Conservation (phyloP, 176 grass and related monocot genomes). For the Leersia perrieri region DNA sequence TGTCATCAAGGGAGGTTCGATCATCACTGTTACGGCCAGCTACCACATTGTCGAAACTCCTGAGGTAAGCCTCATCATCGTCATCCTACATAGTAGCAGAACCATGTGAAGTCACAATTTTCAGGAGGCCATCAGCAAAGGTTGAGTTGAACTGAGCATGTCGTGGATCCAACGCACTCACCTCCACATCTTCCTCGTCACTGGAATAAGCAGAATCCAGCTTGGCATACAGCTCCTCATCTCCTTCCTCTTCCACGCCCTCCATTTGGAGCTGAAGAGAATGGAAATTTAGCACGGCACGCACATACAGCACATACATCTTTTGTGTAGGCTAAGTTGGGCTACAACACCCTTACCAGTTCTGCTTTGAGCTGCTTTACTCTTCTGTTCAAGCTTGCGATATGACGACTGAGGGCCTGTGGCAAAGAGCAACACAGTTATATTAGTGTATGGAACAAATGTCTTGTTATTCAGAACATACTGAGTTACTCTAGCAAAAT, state of each 20-base stretch:
- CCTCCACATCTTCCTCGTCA: slow-evolving; percentile 80
- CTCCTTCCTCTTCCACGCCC: slow-evolving; percentile 54
- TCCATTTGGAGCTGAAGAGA: slow-evolving; percentile 69
- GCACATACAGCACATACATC: neutral
- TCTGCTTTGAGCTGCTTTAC: slow-evolving; percentile 71
- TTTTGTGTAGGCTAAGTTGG: neutral
- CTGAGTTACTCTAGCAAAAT: neutral
- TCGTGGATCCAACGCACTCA: slow-evolving; percentile 2
- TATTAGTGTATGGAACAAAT: slow-evolving; percentile 4
- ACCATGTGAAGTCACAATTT: neutral
- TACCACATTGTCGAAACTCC: slow-evolving; percentile 23
- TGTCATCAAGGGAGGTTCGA: neutral
- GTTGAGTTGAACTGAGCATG: neutral
- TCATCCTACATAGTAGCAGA: slow-evolving; percentile 38
- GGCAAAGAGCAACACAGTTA: neutral
- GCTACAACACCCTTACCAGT: slow-evolving; percentile 41
- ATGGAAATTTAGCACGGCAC: neutral
- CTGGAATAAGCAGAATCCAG: slow-evolving; percentile 70
- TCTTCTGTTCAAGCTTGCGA: slow-evolving; percentile 59
- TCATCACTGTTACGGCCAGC: slow-evolving; percentile 25
- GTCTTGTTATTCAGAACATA: neutral
- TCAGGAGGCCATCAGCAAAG: neutral
- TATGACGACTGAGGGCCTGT: slow-evolving; percentile 68
- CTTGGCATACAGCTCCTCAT: slow-evolving; percentile 66
- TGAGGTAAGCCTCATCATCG: slow-evolving; percentile 49